Evolutionary conservation across 495 filamentous ascomycete genomes (phyloP).

Genomic region (Parathielavia hyrcaniae): DNA sequence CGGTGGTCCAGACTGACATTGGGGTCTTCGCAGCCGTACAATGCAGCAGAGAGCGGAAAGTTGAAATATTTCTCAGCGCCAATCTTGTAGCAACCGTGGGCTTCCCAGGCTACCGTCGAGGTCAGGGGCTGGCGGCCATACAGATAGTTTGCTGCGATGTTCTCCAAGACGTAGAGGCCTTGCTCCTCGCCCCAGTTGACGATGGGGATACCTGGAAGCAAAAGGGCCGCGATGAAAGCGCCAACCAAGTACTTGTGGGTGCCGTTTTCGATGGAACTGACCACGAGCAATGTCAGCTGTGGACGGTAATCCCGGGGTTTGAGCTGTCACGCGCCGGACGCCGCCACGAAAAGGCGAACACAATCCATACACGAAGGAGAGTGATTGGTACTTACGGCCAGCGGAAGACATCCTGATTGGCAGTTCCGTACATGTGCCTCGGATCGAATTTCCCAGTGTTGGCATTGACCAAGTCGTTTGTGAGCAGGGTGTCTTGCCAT

Average conservation of each 20-base stretch:
- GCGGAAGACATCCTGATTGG: conserved; percentile 64
- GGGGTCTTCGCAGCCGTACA: conserved; percentile 62
- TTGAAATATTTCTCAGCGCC: conserved; percentile 50
- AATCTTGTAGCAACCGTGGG: conserved; percentile 62
- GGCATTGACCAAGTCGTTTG: conserved; percentile 60
- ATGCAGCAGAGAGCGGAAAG: conserved; percentile 39
- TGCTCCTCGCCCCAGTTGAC: conserved; percentile 67
- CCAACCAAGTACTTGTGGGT: conserved; percentile 56
- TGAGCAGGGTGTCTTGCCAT: conserved; percentile 56
- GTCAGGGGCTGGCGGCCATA: conserved; percentile 64
- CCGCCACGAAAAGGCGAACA: too few species aligned
- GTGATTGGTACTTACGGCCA: conserved; percentile 53
- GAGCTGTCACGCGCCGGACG: too few species aligned
- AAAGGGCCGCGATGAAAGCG: conserved; percentile 56
- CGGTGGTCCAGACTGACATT: conserved; percentile 62
- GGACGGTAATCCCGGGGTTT: too few species aligned
- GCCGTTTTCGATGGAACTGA: conserved; percentile 49
- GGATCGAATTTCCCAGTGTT: conserved; percentile 65
- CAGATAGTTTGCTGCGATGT: conserved; percentile 61
- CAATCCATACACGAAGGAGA: too few species aligned
- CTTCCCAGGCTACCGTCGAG: conserved; percentile 57
- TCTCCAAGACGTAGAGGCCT: conserved; percentile 61
- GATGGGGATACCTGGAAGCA: conserved; percentile 61
- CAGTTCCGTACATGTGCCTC: conserved; percentile 62
- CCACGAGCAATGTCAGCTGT: too few species aligned